Percentiles rank a stretch among this genome's conserved stretches.
Evolutionary conservation across 495 filamentous ascomycete genomes (phyloP).

Genomic region (Podospora anserina): DNA sequence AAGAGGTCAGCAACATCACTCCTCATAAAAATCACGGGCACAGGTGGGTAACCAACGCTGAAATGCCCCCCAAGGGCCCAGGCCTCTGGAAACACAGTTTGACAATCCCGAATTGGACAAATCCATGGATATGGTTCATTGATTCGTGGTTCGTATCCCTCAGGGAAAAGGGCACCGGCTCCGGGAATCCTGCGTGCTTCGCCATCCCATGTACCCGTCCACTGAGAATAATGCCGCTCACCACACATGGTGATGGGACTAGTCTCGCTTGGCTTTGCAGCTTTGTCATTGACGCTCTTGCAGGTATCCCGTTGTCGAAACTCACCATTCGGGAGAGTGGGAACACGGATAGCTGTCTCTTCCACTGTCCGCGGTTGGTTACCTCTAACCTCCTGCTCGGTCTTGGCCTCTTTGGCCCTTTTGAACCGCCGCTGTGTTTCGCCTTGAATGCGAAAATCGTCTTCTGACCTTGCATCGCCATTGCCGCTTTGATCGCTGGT

Average conservation of each 20-base stretch:
- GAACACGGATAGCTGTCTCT: not conserved
- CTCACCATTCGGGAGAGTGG: not conserved
- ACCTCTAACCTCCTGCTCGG: not conserved
- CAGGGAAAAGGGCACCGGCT: constrained; percentile 20
- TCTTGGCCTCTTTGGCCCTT: too few relatives aligned
- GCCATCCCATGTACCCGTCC: constrained; percentile 20
- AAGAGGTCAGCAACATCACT: not conserved
- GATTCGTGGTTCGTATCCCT: constrained; percentile 19
- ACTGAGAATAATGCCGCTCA: constrained; percentile 15
- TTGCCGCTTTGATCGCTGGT: not conserved
- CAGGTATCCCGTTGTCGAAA: not conserved
- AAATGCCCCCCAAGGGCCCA: constrained; percentile 25
- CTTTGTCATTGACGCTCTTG: not conserved
- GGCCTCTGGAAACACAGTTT: constrained; percentile 11
- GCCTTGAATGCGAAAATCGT: not conserved
- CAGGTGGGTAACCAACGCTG: constrained; percentile 12
- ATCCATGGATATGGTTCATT: constrained; percentile 20
- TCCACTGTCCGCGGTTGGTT: not conserved
- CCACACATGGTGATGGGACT: constrained; percentile 10
- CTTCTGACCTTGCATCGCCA: not conserved
- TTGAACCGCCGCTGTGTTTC: not conserved
- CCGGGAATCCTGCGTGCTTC: constrained; percentile 8
- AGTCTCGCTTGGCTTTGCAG: not conserved
- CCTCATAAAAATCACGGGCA: not conserved
- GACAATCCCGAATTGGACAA: constrained; percentile 22